phyloP scores from a whole-genome alignment of 345 rosid species.

The Hibiscus mutabilis region DNA sequence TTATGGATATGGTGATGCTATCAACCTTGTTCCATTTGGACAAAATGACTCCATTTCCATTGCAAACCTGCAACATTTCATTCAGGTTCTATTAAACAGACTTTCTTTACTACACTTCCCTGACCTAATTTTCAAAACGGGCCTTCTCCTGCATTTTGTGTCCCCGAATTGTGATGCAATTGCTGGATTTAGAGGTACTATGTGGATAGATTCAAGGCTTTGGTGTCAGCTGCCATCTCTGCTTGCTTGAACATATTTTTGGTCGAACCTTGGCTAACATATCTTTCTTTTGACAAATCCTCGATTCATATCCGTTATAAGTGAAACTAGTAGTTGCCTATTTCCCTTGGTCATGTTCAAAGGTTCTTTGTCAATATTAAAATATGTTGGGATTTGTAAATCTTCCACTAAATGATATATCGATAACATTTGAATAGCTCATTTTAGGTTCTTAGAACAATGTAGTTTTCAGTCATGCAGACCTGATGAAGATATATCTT shows the following conservation, averaged over 20 bases:
- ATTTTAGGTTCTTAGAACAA: not conserved
- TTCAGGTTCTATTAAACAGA: not conserved
- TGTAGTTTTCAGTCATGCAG: not conserved
- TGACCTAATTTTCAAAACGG: not conserved
- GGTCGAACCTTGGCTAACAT: not conserved
- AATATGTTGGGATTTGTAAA: not conserved
- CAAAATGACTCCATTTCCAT: not conserved
- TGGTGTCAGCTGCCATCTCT: not conserved
- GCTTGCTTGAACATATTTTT: not conserved
- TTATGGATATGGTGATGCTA: not conserved
- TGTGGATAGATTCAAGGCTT: not conserved
- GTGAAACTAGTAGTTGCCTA: not conserved
- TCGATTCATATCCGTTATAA: not conserved
- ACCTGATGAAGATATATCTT: not conserved
- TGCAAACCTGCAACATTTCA: not conserved
- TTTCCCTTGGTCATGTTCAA: not conserved
- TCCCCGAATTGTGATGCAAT: not conserved
- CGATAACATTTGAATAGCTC: not conserved
- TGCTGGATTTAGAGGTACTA: not conserved
- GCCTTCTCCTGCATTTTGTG: not conserved
- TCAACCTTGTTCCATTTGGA: not conserved
- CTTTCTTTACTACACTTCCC: not conserved
- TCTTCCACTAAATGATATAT: not conserved
- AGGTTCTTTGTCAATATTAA: not conserved
- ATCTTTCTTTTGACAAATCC: not conserved